These are phyloP conservation scores for Boletus holoroseus DNA, from an alignment of 1,284 basidiomycete genomes.

Conservation along the genomic window DNA sequence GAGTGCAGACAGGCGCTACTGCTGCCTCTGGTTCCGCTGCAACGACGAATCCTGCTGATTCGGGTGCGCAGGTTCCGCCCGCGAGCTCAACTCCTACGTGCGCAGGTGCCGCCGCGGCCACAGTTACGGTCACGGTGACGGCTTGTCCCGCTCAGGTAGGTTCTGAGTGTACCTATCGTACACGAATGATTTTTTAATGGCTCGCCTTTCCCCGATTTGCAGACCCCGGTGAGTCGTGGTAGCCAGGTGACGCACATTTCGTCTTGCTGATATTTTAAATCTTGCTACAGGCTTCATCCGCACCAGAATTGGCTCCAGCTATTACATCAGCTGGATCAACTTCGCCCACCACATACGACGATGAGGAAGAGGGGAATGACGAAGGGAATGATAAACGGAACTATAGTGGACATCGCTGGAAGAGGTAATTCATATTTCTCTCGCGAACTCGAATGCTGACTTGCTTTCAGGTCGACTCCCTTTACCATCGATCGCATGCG, in stretches of 20 bases:
- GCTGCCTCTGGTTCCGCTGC: background rate
- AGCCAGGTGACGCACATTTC: too few species aligned
- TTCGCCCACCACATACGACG: background rate
- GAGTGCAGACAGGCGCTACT: too few species aligned
- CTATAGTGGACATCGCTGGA: background rate
- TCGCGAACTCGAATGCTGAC: background rate
- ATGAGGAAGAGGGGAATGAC: too few species aligned
- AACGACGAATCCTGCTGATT: background rate
- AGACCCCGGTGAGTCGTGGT: conserved; percentile 1
- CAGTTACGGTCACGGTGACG: conserved; percentile 16
- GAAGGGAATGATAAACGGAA: background rate
- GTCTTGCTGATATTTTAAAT: background rate
- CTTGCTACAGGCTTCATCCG: conserved; percentile 1
- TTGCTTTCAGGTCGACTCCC: conserved; percentile 1
- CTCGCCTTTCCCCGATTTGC: background rate
- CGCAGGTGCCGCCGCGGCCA: background rate
- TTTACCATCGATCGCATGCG: background rate
- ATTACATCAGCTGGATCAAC: background rate
- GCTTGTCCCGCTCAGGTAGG: conserved; percentile 15
- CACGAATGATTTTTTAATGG: background rate
- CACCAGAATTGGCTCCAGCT: background rate
- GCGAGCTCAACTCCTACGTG: conserved; percentile 5
- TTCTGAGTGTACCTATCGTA: background rate
- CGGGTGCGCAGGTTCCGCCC: background rate
- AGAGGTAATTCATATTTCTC: conserved; percentile 7